A percentile compares a stretch with the other conserved stretches of the same genome.
Evolutionary conservation across 257 asterid species (phyloP).

Genomic region (Lantana camara): DNA sequence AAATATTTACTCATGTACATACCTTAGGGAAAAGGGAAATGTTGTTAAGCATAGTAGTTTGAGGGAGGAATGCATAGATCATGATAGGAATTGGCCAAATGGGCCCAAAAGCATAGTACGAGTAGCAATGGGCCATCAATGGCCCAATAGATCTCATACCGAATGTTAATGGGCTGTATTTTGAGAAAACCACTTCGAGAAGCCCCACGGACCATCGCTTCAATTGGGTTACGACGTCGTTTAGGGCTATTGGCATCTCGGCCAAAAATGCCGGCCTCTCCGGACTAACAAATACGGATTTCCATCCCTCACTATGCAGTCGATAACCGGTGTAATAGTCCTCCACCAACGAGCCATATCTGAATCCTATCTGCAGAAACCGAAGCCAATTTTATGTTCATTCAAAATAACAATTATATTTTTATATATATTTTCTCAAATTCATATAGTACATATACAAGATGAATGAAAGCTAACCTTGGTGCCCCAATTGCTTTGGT

Average conservation of each 20-base stretch:
- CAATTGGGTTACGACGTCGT: slow-evolving; percentile 54
- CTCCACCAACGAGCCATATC: slow-evolving; percentile 80
- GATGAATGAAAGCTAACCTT: slow-evolving; percentile 36
- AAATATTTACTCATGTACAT: not conserved
- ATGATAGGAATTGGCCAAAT: slow-evolving; percentile 59
- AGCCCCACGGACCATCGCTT: slow-evolving; percentile 81
- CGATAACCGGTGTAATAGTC: slow-evolving; percentile 65
- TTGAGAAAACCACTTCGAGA: slow-evolving; percentile 64
- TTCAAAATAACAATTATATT: not conserved
- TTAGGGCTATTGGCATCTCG: slow-evolving; percentile 61
- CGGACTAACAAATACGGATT: slow-evolving; percentile 61
- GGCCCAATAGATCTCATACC: slow-evolving; percentile 51
- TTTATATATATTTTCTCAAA: not conserved
- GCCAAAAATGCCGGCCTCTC: slow-evolving; percentile 72
- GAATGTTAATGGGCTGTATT: slow-evolving; percentile 51
- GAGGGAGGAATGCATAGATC: slow-evolving; percentile 67
- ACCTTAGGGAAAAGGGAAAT: slow-evolving; percentile 74
- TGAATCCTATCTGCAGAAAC: slow-evolving; percentile 63
- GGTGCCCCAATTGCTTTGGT: slow-evolving; percentile 58
- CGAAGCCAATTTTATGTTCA: too few species aligned
- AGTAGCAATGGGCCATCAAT: slow-evolving; percentile 50
- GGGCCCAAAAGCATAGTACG: slow-evolving; percentile 71
- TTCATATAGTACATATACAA: not conserved
- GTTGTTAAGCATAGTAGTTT: slow-evolving; percentile 46
- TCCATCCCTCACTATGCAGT: slow-evolving; percentile 85